Evolutionary conservation across 2,329 filamentous ascomycete species (phyloP).

Genomic region (Thermoascus crustaceus): DNA sequence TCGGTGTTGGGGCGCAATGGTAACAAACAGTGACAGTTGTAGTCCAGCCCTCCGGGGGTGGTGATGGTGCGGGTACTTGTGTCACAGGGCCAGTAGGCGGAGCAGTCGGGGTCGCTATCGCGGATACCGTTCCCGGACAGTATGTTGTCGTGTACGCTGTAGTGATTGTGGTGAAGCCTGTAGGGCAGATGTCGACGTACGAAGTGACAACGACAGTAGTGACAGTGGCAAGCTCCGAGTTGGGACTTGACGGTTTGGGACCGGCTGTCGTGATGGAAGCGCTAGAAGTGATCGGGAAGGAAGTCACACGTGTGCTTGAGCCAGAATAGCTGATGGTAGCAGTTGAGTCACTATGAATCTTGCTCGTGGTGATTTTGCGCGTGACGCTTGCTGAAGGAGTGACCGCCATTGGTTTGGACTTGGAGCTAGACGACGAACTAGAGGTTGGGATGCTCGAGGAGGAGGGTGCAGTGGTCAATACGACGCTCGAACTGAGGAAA

Average conservation of each 20-base stretch:
- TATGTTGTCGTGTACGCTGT: slow-evolving; percentile 31
- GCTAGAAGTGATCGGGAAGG: neutral
- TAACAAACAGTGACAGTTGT: slow-evolving; percentile 35
- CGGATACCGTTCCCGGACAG: slow-evolving; percentile 23
- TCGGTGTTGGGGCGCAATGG: slow-evolving; percentile 29
- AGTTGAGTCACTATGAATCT: neutral
- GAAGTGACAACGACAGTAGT: slow-evolving; percentile 34
- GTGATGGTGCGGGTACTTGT: slow-evolving; percentile 13
- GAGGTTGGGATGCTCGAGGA: too few species aligned
- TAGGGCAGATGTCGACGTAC: slow-evolving; percentile 35
- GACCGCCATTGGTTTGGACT: too few species aligned
- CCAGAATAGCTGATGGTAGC: neutral
- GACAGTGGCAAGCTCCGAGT: slow-evolving; percentile 17
- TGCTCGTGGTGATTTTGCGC: neutral
- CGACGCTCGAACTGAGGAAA: too few species aligned
- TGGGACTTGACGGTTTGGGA: neutral
- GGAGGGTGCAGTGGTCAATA: too few species aligned
- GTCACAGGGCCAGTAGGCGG: slow-evolving; percentile 11
- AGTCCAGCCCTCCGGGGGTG: slow-evolving; percentile 30
- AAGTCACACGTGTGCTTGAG: neutral
- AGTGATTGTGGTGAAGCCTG: slow-evolving; percentile 35
- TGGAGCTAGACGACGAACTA: too few species aligned
- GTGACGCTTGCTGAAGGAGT: too few species aligned
- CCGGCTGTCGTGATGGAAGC: neutral
- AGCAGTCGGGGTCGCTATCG: slow-evolving; percentile 18